These are phyloP conservation scores for Aspergillus sergii DNA, from an alignment of 2,329 filamentous ascomycete species.

Conservation along the genomic window DNA sequence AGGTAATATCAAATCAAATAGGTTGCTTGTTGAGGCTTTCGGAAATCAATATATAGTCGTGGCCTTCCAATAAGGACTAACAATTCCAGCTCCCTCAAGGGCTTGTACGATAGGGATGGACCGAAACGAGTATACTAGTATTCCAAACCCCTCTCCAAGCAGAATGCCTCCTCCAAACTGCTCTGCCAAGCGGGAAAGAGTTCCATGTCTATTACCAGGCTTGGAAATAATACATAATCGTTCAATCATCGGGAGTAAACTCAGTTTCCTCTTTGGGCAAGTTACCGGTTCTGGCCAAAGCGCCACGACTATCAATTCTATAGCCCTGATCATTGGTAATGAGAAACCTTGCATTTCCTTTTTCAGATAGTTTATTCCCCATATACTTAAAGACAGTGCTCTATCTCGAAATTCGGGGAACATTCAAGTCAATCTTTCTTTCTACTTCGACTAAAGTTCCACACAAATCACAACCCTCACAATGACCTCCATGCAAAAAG, in stretches of 20 bases:
- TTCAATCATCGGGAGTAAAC: background rate
- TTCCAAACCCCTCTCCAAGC: background rate
- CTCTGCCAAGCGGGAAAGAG: background rate
- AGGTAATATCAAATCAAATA: background rate
- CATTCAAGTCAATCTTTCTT: background rate
- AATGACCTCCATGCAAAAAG: slow-evolving; percentile 50
- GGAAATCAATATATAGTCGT: background rate
- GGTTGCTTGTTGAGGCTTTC: background rate
- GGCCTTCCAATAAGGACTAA: background rate
- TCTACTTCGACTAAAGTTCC: background rate
- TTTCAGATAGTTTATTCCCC: background rate
- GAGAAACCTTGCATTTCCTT: background rate
- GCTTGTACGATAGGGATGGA: background rate
- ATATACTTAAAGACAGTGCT: background rate
- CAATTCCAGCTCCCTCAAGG: background rate
- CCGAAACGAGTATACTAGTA: background rate
- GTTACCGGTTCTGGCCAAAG: background rate
- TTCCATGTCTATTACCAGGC: background rate
- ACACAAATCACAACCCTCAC: background rate
- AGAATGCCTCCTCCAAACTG: background rate
- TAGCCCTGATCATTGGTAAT: background rate
- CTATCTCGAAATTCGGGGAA: background rate
- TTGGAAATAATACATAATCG: background rate
- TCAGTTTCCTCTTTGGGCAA: background rate
- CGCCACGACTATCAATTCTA: background rate